phyloP scores from a whole-genome alignment of 139 green algal species.

The Micractinium sp. region DNA sequence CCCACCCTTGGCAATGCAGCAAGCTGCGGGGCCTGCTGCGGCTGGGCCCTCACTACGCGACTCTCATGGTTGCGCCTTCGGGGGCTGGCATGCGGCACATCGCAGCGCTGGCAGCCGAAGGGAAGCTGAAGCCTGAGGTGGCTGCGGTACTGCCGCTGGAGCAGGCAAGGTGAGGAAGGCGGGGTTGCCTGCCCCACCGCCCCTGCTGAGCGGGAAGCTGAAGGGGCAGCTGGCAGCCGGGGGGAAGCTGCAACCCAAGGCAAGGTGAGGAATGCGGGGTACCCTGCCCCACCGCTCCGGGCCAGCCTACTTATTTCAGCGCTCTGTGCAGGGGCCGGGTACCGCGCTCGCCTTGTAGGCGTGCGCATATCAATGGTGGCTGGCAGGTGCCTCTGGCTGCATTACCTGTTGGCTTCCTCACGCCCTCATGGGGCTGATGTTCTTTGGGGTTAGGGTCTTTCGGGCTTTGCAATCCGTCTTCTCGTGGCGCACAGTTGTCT shows the following conservation, averaged over 20 bases:
- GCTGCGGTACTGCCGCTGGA: neutral
- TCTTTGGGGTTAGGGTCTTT: too few species aligned
- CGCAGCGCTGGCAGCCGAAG: neutral
- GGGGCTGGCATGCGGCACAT: neutral
- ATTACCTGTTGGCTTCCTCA: too few species aligned
- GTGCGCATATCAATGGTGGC: too few species aligned
- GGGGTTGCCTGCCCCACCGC: too few species aligned
- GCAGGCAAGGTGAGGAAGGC: neutral
- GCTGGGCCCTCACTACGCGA: neutral
- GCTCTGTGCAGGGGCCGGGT: too few species aligned
- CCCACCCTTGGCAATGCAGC: neutral
- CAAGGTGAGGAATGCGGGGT: neutral
- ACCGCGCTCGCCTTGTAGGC: too few species aligned
- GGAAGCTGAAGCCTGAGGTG: neutral
- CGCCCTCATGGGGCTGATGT: too few species aligned
- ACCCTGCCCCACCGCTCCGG: neutral
- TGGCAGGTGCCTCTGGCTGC: too few species aligned
- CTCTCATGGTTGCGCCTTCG: neutral
- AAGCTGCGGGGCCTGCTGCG: conserved; percentile 7
- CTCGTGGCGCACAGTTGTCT: too few species aligned
- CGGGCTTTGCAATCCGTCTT: too few species aligned
- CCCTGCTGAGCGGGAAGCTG: too few species aligned
- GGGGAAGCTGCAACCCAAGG: neutral
- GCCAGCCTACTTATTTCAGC: neutral
- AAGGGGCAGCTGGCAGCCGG: neutral